Base-by-base conservation (phyloP, 1,139 yeast genomes). In the Torulaspora globosa region DNA sequence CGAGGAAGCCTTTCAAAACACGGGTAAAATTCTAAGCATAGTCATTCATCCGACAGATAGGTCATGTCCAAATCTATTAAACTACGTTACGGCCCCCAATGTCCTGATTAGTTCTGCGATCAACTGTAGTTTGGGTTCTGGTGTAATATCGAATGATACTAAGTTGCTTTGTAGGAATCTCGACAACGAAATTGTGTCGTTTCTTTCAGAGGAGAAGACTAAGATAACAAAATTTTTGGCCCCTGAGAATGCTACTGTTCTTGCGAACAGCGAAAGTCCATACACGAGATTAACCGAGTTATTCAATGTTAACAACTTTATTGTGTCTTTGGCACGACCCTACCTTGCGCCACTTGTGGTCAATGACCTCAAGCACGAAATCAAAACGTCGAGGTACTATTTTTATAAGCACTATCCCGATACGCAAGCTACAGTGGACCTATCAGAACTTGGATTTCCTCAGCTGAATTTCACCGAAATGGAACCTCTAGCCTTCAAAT, bases 41-140 rank as follows among this genome's bases (percentile, higher is more conserved):
- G 87, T 94, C 1, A 94, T 92, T 3, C 95, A 95, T 46, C 89
- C 97, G 2, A 82, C 95, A 0, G 82, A 80, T 53, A 76, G 73
- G 43, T 61, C 66, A 11, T 68, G 88, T 16, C 96, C 96, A 0
- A 77, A 89, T 8, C 70, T 92, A 47, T 71, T 92, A 30, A 92
- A 92, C 63, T 90, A 92, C 60, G 79, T 92, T 36, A 90, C 98
- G 0, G 88, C 97, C 0, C 98, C 98, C 1, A 89, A 92, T 65
- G 96, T 90, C 8, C 76, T 92, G 6, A 84, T 92, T 11, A 80
- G 95, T 82, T 85, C 96, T 3, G 97, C 71, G 1, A 65, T 70
- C 5, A 65, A 65, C 46, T 84, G 85, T 8, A 78, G 84, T 7
- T 74, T 79, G 38, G 85, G 85, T 3, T 77, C 84, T 0, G 84